Conservation (phyloP, 2,329 filamentous ascomycete species). For the Cladosporium sp. region DNA sequence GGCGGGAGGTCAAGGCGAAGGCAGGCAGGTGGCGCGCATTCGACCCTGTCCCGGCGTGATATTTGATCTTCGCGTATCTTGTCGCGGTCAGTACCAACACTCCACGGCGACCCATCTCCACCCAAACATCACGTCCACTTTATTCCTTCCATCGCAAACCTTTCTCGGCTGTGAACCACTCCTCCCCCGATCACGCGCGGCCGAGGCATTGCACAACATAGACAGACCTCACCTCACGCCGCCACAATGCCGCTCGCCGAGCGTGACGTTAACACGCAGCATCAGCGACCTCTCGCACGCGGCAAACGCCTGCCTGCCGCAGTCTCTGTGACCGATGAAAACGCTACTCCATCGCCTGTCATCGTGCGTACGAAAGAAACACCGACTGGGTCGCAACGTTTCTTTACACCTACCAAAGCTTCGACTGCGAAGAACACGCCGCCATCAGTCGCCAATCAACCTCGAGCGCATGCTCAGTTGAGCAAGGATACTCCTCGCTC, state of each 20-base stretch:
- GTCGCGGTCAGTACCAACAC: background rate
- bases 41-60: background rate
- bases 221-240: background rate
- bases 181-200: background rate
- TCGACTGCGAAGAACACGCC: constrained; percentile 22
- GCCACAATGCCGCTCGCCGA: constrained; percentile 22
- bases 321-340: constrained; percentile 15
- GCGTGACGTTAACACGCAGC: constrained; percentile 21
- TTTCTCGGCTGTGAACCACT: background rate
- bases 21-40: background rate
- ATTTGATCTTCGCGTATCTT: background rate
- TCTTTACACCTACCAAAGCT: constrained; percentile 25
- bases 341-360: constrained; percentile 6
- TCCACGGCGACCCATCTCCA: background rate
- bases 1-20: background rate
- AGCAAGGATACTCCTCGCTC: constrained; percentile 11
- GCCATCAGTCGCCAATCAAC: constrained; percentile 5
- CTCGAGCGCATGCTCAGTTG: constrained; percentile 2
- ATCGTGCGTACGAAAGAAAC: background rate
- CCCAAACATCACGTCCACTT: background rate
- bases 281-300: constrained; percentile 13
- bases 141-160: background rate
- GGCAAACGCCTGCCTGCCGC: constrained; percentile 14
- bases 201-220: background rate
- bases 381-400: constrained; percentile 14